Evolutionary conservation across 371 early-diverging fungal species (phyloP), one percentile per base, ranked within the genome.

Genomic region (Parasitella parasitica): DNA sequence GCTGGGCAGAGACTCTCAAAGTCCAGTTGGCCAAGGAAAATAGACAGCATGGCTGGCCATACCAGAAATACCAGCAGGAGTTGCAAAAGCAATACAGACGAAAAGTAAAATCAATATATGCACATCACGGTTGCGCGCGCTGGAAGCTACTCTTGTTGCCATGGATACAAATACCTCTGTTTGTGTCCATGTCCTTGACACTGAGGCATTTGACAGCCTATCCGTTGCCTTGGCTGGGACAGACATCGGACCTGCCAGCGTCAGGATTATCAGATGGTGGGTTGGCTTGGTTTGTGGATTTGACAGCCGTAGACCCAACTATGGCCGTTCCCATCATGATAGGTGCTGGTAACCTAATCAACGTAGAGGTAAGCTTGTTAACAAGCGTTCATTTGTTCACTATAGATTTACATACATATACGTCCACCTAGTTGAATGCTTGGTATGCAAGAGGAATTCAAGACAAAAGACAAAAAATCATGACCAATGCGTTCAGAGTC

Each of bases 111-210:
- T 67, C 77, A 12, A 78, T 92, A 8, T 91, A 91, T 69, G 65
- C 76, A 6, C 70, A 77, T 18, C 70, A 91, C 63, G 73, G 81
- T 20, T 91, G 90, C 65, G 66, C 77, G 7, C 90, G 93, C 0
- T 73, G 86, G 43, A 80, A 85, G 52, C 76, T 87, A 9, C 77
- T 91, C 34, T 8, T 87, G 22, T 61, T 91, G 22, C 92, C 91
- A 0, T 88, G 80, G 75, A 77, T 88, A 0, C 94, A 94, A 61
- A 85, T 92, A 7, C 93, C 94, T 0, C 67, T 94, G 1, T 94
- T 91, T 65, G 66, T 92, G 12, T 72, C 82, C 53, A 84, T 88
- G 83, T 87, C 92, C 0, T 66, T 91, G 18, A 83, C 91, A 0
- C 61, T 94, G 35, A 71, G 93, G 30, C 78, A 85, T 37, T 79